Conservation (phyloP, 164 flowering plant genomes). For the Stephania japonica region DNA sequence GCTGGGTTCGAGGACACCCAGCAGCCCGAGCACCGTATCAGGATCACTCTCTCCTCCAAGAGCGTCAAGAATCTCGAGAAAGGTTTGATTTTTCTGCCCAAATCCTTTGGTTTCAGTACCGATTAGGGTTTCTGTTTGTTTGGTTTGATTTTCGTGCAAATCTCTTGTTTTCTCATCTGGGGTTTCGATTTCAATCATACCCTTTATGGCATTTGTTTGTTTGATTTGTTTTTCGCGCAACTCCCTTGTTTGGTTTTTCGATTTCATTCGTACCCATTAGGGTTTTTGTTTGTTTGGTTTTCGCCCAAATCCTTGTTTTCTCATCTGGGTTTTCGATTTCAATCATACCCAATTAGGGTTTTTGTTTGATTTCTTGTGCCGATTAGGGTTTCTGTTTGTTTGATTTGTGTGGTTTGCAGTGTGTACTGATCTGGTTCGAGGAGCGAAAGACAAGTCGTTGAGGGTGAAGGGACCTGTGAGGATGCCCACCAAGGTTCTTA, state of each 20-base stretch:
- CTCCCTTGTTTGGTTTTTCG: too few relatives aligned
- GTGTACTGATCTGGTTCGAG: conserved; percentile 77
- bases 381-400: too few relatives aligned
- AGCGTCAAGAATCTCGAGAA: conserved; percentile 79
- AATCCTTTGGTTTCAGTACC: neutral
- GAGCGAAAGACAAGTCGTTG: conserved; percentile 85
- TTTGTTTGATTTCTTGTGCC: neutral
- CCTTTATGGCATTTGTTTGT: neutral
- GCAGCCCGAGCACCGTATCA: conserved; percentile 56
- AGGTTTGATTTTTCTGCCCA: conserved; percentile 20
- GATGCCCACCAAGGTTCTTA: conserved; percentile 86
- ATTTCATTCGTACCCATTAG: neutral
- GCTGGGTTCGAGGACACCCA: conserved; percentile 60
- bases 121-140: neutral
- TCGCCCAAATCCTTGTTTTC: neutral
- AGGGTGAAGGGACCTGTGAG: conserved; percentile 94
- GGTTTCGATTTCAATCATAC: neutral
- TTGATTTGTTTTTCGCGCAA: too few relatives aligned
- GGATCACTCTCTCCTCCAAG: conserved; percentile 80
- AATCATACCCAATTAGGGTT: neutral
- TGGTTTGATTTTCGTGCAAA: neutral
- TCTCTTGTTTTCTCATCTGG: neutral
- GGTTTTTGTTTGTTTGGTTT: neutral
- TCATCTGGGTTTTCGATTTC: neutral
- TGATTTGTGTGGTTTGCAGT: conserved; percentile 25